Conservation (phyloP, 257 asterid genomes). For the Hygrophila difformis region DNA sequence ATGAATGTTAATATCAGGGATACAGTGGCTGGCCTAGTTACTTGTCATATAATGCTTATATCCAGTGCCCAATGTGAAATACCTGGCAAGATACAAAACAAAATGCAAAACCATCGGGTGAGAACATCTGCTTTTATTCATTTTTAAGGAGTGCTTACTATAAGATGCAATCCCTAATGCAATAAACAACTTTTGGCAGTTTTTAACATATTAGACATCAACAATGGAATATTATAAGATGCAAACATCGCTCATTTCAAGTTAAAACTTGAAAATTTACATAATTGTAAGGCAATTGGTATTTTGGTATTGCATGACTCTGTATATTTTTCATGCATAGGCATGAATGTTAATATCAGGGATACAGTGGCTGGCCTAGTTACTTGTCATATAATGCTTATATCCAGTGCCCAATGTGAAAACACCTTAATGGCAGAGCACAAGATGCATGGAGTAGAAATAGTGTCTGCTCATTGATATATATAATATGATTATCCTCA, state of each 20-base stretch:
- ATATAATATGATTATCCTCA: no score
- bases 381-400: constrained; percentile 4
- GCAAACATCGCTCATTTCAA: no score
- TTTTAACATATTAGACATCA: constrained; percentile 6
- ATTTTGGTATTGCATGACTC: constrained; percentile 4
- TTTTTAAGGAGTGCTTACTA: neutral
- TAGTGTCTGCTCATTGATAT: no score
- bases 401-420: constrained; percentile 9
- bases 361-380: neutral
- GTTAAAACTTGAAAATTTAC: no score
- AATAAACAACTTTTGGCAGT: neutral
- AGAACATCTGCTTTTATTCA: constrained; percentile 4
- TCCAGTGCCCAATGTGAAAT: constrained; percentile 16
- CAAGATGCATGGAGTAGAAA: no score
- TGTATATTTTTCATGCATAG: constrained; percentile 1
- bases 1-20: constrained; percentile 3
- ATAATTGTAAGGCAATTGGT: no score
- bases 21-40: neutral
- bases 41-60: constrained; percentile 6
- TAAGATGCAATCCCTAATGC: constrained; percentile 9
- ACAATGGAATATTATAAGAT: neutral
- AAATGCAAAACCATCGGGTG: constrained; percentile 1
- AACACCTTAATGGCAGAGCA: constrained; percentile 9
- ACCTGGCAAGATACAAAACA: constrained; percentile 44
- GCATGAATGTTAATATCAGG: constrained; percentile 7